Percentiles rank a stretch among this genome's conserved stretches.
Evolutionary conservation across 2,329 filamentous ascomycete species (phyloP).

Genomic region (Diaporthe amygdali): DNA sequence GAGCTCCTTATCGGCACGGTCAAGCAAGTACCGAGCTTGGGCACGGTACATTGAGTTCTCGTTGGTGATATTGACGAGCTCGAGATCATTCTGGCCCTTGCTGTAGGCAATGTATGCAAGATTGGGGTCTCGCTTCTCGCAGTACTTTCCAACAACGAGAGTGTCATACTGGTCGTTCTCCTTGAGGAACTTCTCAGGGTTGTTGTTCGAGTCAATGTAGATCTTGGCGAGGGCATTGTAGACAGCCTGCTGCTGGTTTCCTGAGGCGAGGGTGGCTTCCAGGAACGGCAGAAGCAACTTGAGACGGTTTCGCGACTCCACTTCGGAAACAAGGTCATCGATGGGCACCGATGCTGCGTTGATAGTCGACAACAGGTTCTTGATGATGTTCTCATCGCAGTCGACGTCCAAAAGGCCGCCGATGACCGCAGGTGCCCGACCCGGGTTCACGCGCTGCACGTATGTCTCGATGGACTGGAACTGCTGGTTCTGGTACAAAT

Average conservation of each 20-base stretch:
- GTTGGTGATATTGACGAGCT: conserved; percentile 97
- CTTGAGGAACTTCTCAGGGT: conserved; percentile 95
- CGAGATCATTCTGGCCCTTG: conserved; percentile 96
- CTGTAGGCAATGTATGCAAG: conserved; percentile 92
- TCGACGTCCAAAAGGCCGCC: conserved; percentile 95
- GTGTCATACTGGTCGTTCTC: conserved; percentile 98
- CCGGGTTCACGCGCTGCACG: conserved; percentile 94
- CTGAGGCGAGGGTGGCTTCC: conserved; percentile 84
- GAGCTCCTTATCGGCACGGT: conserved; percentile 86
- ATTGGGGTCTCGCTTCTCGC: conserved; percentile 97
- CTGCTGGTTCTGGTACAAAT: conserved; percentile 98
- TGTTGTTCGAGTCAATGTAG: conserved; percentile 98
- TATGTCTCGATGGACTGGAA: conserved; percentile 99
- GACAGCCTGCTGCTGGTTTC: conserved; percentile 95
- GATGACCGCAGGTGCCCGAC: conserved; percentile 88
- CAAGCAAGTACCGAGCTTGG: conserved; percentile 94
- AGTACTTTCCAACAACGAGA: conserved; percentile 92
- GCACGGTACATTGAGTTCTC: conserved; percentile 99
- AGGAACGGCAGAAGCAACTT: conserved; percentile 97
- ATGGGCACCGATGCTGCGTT: conserved; percentile 87
- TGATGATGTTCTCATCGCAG: conserved; percentile 96
- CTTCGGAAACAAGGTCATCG: conserved; percentile 90
- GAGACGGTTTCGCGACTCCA: conserved; percentile 93
- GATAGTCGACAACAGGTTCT: conserved; percentile 84
- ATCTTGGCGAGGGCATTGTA: conserved; percentile 99